phyloP scores from a whole-genome alignment of 768 basidiomycete species.

The Asterophora parasitica region DNA sequence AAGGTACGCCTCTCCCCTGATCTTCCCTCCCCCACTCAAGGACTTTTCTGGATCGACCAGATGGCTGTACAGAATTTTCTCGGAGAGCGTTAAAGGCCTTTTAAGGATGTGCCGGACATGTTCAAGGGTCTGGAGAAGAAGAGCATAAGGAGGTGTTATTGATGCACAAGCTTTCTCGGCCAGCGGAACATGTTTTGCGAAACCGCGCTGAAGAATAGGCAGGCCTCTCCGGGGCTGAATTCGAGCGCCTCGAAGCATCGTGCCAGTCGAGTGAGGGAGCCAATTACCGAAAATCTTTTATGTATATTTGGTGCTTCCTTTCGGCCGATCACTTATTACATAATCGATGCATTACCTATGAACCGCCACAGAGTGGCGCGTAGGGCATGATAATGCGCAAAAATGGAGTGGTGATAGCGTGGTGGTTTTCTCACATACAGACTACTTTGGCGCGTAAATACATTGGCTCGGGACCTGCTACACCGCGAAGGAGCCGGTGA shows the following conservation, averaged over 20 bases:
- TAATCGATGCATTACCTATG: neutral
- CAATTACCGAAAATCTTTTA: constrained; percentile 11
- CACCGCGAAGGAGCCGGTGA: constrained; percentile 36
- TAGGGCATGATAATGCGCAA: no score
- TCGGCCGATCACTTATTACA: constrained; percentile 9
- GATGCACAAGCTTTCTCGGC: constrained; percentile 43
- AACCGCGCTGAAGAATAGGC: constrained; percentile 22
- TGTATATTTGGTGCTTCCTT: neutral
- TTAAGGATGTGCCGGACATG: constrained; percentile 65
- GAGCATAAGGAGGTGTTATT: constrained; percentile 82
- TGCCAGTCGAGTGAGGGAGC: neutral
- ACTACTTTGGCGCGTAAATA: no score
- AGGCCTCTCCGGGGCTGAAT: constrained; percentile 18
- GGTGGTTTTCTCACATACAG: no score
- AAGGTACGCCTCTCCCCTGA: constrained; percentile 85
- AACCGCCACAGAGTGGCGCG: no score
- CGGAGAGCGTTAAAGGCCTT: constrained; percentile 87
- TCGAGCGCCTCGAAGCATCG: constrained; percentile 25
- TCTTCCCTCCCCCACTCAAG: constrained; percentile 56
- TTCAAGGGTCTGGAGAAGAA: constrained; percentile 65
- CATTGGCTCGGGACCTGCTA: constrained; percentile 13
- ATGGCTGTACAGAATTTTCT: constrained; percentile 97
- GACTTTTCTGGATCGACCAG: constrained; percentile 72
- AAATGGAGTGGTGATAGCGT: no score
- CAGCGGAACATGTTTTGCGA: constrained; percentile 35